phyloP scores from a whole-genome alignment of 768 basidiomycete species.

The Xerocomellus intermedius region DNA sequence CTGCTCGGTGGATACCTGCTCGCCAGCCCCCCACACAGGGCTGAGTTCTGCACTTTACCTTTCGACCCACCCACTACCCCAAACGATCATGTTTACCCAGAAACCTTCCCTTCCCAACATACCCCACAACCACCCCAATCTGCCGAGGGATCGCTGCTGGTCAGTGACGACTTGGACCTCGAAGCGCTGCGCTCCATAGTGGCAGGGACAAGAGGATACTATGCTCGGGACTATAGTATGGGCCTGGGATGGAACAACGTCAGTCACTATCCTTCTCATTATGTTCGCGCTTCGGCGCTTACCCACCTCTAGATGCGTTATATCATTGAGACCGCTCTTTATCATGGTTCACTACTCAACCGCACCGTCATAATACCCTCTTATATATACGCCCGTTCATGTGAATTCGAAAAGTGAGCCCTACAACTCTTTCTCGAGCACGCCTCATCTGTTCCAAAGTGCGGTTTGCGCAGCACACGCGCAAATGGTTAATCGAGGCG shows the following conservation, averaged over 20 bases:
- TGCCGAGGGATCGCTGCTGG: slow-evolving; percentile 11
- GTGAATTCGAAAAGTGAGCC: slow-evolving; percentile 34
- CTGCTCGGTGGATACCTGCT: slow-evolving; percentile 28
- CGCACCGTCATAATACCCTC: slow-evolving; percentile 45
- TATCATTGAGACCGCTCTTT: slow-evolving; percentile 44
- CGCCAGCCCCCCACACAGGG: slow-evolving; percentile 10
- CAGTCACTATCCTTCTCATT: slow-evolving; percentile 7
- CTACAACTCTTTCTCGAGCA: background rate
- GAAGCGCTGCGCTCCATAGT: slow-evolving; percentile 36
- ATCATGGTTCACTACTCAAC: slow-evolving; percentile 44
- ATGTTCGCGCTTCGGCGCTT: background rate
- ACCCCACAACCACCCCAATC: background rate
- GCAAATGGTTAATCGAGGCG: slow-evolving; percentile 44
- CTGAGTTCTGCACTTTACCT: slow-evolving; percentile 22
- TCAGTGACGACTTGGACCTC: slow-evolving; percentile 26
- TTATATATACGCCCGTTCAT: slow-evolving; percentile 45
- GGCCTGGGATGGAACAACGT: slow-evolving; percentile 51
- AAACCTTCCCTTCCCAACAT: background rate
- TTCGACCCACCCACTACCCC: slow-evolving; percentile 1
- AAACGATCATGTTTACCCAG: background rate
- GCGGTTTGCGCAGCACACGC: slow-evolving; percentile 40
- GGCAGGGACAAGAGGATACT: slow-evolving; percentile 40
- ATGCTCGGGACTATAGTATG: slow-evolving; percentile 43
- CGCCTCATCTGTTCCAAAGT: slow-evolving; percentile 16
- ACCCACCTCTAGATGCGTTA: slow-evolving; percentile 40